These are phyloP conservation scores for Fusarium sp. DNA, from an alignment of 2,329 filamentous ascomycete species.

Conservation along the genomic window DNA sequence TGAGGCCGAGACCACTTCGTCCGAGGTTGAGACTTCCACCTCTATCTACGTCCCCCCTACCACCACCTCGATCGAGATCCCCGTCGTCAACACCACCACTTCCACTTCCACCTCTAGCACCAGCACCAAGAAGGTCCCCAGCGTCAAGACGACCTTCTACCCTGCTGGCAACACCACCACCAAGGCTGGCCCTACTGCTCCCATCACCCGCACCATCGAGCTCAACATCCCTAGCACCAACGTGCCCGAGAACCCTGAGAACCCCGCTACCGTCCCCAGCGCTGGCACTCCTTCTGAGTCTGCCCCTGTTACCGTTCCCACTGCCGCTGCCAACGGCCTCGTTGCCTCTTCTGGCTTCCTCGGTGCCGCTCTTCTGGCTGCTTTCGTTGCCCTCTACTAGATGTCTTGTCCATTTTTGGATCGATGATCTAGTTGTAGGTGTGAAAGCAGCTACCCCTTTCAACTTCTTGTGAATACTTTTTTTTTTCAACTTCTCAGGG, in stretches of 20 bases:
- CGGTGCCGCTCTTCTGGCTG: constrained; percentile 55
- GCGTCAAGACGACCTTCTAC: constrained; percentile 41
- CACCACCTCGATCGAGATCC: constrained; percentile 32
- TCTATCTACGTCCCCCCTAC: constrained; percentile 52
- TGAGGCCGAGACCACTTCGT: constrained; percentile 23
- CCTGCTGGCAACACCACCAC: constrained; percentile 45
- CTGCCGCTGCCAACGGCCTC: constrained; percentile 52
- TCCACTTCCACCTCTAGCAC: constrained; percentile 44
- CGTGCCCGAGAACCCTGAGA: constrained; percentile 22
- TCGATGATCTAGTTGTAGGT: constrained; percentile 8
- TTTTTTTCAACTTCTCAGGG: constrained; percentile 40
- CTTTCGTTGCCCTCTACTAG: constrained; percentile 54
- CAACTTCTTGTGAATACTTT: constrained; percentile 42
- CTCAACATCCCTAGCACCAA: constrained; percentile 34
- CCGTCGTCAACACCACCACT: constrained; percentile 44
- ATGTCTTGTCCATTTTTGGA: constrained; percentile 2
- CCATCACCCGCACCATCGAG: constrained; percentile 33
- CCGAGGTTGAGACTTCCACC: constrained; percentile 38
- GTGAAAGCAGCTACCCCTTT: constrained; percentile 3
- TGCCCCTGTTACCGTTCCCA: constrained; percentile 37
- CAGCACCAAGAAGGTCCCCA: constrained; percentile 36
- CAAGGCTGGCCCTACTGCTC: constrained; percentile 41
- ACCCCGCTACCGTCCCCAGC: constrained; percentile 13
- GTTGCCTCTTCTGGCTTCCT: constrained; percentile 56
- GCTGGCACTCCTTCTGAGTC: constrained; percentile 29